A percentile compares a stretch with the other conserved stretches of the same genome.
These are phyloP conservation scores for Teratosphaeria nubilosa DNA, from an alignment of 2,329 filamentous ascomycete genomes.

Conservation along the genomic window DNA sequence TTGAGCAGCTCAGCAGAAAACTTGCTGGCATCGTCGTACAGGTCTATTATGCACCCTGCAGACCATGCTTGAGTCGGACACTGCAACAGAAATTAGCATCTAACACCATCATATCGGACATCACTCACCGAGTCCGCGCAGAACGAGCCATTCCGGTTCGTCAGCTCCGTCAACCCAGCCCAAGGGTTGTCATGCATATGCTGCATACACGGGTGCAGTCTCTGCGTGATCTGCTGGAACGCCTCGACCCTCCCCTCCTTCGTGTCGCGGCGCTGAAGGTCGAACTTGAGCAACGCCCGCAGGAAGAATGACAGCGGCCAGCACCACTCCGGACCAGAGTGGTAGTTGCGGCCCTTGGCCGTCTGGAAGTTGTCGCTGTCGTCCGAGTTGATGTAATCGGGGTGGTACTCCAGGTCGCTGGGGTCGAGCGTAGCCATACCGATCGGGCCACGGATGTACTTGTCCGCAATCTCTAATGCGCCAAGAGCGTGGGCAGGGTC, in stretches of 20 bases:
- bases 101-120: neutral
- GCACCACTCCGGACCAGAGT: slow-evolving; percentile 95
- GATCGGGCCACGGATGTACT: slow-evolving; percentile 68
- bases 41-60: slow-evolving; percentile 82
- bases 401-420: slow-evolving; percentile 81
- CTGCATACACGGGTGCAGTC: slow-evolving; percentile 73
- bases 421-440: slow-evolving; percentile 97
- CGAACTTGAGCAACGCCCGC: slow-evolving; percentile 81
- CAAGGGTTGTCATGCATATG: slow-evolving; percentile 71
- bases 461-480: slow-evolving; percentile 71
- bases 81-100: slow-evolving; percentile 31
- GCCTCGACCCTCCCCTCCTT: slow-evolving; percentile 66
- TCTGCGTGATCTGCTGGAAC: slow-evolving; percentile 85
- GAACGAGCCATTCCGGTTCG: slow-evolving; percentile 74
- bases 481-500: slow-evolving; percentile 65
- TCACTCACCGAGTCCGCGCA: slow-evolving; percentile 76
- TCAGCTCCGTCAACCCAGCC: slow-evolving; percentile 88
- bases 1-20: slow-evolving; percentile 4
- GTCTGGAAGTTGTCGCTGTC: slow-evolving; percentile 87
- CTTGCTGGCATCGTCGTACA: slow-evolving; percentile 75
- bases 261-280: slow-evolving; percentile 60
- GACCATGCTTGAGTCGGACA: slow-evolving; percentile 96
- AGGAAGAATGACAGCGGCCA: slow-evolving; percentile 97
- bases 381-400: slow-evolving; percentile 90
- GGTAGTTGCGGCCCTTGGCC: slow-evolving; percentile 91